These are phyloP conservation scores for Phylloporus sp. DNA, from an alignment of 768 basidiomycete genomes.

Conservation along the genomic window DNA sequence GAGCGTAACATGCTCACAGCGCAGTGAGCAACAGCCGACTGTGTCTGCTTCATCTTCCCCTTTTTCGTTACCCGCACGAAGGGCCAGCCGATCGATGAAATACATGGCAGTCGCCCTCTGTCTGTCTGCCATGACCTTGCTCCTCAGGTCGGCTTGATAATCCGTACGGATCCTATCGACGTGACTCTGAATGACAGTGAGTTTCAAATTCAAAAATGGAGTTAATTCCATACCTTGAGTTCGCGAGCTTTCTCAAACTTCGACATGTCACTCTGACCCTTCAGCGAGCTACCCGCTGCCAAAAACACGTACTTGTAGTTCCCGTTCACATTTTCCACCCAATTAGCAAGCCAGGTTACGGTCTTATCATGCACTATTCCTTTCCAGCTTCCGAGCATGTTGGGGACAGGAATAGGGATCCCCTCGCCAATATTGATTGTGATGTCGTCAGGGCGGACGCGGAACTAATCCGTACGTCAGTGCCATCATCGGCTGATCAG, in stretches of 20 bases:
- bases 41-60: constrained; percentile 99
- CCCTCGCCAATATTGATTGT: constrained; percentile 88
- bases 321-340: constrained; percentile 97
- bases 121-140: constrained; percentile 90
- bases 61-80: constrained; percentile 99
- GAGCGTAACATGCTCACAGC: constrained; percentile 94
- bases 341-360: constrained; percentile 98
- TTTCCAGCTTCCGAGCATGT: constrained; percentile 91
- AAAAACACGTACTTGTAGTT: constrained; percentile 98
- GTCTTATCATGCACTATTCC: constrained; percentile 86
- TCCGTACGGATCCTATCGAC: constrained; percentile 89
- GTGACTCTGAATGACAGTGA: constrained; percentile 55
- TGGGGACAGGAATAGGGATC: constrained; percentile 76
- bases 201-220: neutral
- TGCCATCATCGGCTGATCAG: neutral
- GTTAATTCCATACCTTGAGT: constrained; percentile 62
- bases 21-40: constrained; percentile 96
- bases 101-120: constrained; percentile 99
- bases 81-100: constrained; percentile 94
- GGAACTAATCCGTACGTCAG: constrained; percentile 47
- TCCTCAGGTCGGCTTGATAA: constrained; percentile 79
- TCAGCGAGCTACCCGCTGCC: constrained; percentile 94
- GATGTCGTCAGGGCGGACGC: constrained; percentile 92
- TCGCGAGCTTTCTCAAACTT: constrained; percentile 99
- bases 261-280: constrained; percentile 95